Evolutionary conservation across 2,329 filamentous ascomycete genomes (phyloP), one percentile per base, ranked within the genome.

Genomic region (Daldinia eschscholtzii): DNA sequence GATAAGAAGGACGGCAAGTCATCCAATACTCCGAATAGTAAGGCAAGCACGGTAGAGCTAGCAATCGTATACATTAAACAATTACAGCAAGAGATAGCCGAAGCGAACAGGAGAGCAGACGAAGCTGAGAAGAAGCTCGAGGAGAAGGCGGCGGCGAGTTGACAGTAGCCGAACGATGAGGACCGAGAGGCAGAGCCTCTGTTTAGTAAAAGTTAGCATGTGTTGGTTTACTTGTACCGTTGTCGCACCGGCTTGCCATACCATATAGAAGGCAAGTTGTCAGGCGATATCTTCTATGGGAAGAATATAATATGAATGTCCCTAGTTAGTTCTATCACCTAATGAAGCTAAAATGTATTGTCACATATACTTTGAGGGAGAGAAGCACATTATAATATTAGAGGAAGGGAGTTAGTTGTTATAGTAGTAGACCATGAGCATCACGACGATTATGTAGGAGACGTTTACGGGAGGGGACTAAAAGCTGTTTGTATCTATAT

Each of bases 11-110:
- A 82, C 68, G 74, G 79, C 52, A 82, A 82, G 61, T 74, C 76
- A 9, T 80, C 79, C 6, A 83, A 82, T 65, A 86, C 89, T 59
- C 89, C 92, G 35, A 94, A 91, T 76, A 98, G 94, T 81, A 99
- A 98, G 80, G 96, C 96, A 1, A 97, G 93, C 73, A 98, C 97
- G 0, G 96, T 99, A n/a, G 96, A 99, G 81, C 91, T 93, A 81
- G 96, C 96, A 1, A 98, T 98, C 75, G 91, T 94, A 64, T 98
- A 98, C 78, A 98, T 99, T 82, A 95, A 93, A 80, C 87, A 90
- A 67, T 81, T 99, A 68, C 90, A 97, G 80, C 83, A 88, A 74
- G 92, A 97, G 77, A 83, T 93, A 15, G 87, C 85, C 2, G 87
- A 89, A 37, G 89, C 90, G 23, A 90, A 89, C 58, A 83, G 81